phyloP scores from a whole-genome alignment of 495 filamentous ascomycete species.

The Cladorrhinum samala region DNA sequence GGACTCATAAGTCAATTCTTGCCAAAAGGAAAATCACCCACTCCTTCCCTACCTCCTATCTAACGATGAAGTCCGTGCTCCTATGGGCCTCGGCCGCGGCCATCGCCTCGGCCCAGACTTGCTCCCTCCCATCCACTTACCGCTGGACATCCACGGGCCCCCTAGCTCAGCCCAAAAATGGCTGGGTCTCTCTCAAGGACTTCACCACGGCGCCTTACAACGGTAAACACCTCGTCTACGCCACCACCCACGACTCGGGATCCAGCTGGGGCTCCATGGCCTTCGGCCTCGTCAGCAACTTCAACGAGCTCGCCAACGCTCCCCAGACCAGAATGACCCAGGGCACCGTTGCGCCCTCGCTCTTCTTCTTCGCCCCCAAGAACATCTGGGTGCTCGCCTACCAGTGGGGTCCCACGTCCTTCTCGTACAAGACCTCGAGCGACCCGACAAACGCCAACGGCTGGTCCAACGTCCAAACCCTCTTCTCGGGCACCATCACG shows the following conservation, averaged over 20 bases:
- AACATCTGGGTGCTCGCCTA: conserved; percentile 54
- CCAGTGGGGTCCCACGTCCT: conserved; percentile 53
- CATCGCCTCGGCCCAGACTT: conserved; percentile 22
- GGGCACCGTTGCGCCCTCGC: conserved; percentile 51
- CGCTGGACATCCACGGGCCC: conserved; percentile 44
- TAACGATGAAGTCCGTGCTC: background rate
- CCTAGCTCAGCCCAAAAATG: conserved; percentile 43
- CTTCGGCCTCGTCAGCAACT: conserved; percentile 51
- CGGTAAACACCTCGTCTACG: conserved; percentile 49
- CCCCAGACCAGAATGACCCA: conserved; percentile 45
- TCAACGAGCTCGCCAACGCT: conserved; percentile 47
- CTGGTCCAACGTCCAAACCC: conserved; percentile 48
- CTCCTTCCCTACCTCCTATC: too few species aligned
- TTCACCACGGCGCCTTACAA: conserved; percentile 47
- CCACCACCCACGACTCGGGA: conserved; percentile 32
- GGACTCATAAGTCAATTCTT: too few species aligned
- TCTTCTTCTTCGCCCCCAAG: conserved; percentile 59
- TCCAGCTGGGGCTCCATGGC: conserved; percentile 50
- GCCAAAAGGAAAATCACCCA: too few species aligned
- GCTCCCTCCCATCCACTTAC: conserved; percentile 49
- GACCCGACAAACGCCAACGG: conserved; percentile 51
- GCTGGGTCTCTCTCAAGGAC: conserved; percentile 53
- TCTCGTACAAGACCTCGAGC: conserved; percentile 52
- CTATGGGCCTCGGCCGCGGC: conserved; percentile 13
- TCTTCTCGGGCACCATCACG: conserved; percentile 51